A percentile compares a stretch with the other conserved stretches of the same genome.
Conservation (phyloP, 1,139 yeast species). For the Nakaseomyces bracarensis region DNA sequence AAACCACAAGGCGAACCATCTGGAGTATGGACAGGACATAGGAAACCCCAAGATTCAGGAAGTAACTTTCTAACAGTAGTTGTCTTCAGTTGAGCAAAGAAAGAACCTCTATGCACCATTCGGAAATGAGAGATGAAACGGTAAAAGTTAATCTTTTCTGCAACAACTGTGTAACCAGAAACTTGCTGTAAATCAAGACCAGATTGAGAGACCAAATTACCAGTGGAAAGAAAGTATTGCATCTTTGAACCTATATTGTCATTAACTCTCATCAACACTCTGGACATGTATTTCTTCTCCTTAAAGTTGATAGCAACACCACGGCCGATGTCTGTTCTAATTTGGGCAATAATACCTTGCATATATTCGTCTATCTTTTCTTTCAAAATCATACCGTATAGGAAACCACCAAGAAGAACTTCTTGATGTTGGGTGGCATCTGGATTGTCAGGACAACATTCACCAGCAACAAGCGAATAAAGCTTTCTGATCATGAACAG, state of each 20-base stretch:
- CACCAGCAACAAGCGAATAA: constrained; percentile 92
- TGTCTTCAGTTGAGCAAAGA: constrained; percentile 95
- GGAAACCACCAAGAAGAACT: constrained; percentile 88
- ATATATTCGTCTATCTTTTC: constrained; percentile 94
- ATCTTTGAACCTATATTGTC: constrained; percentile 92
- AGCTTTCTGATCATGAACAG: constrained; percentile 92
- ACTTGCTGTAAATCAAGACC: constrained; percentile 98
- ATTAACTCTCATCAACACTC: constrained; percentile 72
- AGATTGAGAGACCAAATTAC: constrained; percentile 92
- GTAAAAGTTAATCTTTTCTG: constrained; percentile 94
- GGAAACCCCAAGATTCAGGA: constrained; percentile 98
- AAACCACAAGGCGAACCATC: constrained; percentile 99
- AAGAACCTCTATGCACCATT: constrained; percentile 99
- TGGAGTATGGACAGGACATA: constrained; percentile 98
- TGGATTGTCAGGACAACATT: constrained; percentile 95
- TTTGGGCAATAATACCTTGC: constrained; percentile 60
- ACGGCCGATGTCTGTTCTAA: constrained; percentile 73
- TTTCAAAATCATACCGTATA: constrained; percentile 92
- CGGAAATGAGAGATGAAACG: constrained; percentile 95
- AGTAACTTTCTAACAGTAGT: constrained; percentile 92
- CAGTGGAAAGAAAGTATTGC: constrained; percentile 91
- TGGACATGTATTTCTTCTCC: constrained; percentile 72
- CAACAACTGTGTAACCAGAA: constrained; percentile 96
- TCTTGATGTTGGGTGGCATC: constrained; percentile 99
- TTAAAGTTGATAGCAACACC: constrained; percentile 76